Evolutionary conservation across 805 yeast genomes (phyloP), one percentile per base, ranked within the genome.

Genomic region (Blastobotrys chiropterorum): DNA sequence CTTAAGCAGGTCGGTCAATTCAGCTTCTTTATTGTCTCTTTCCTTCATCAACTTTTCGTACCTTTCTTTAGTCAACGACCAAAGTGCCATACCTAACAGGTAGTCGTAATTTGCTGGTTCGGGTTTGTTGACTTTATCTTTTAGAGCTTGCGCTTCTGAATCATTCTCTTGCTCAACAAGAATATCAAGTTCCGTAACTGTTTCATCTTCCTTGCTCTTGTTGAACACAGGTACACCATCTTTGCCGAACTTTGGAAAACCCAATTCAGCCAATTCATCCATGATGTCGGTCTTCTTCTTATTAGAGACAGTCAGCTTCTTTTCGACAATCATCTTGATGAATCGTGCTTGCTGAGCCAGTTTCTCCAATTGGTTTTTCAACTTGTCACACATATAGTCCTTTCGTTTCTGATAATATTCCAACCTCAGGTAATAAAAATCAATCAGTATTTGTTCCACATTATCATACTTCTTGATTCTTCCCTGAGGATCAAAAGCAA

Each of bases 371-470:
- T 84, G 89, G 65, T 86, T 81, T 57, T 85, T 84, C 53, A 88
- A 71, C 43, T 82, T 79, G 34, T 76, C 78, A 11, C 86, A 79
- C 74, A 88, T 70, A 64, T 77, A 76, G 62, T 92, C 97, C 64
- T 94, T 94, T 61, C 99, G 81, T 65, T 82, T 85, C 71, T 90
- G 97, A 67, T 94, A 94, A 66, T 76, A 88, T 53, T 90, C 97
- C 56, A 94, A 73, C 62, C 99, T 79, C 13, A 94, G 86, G 61
- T 76, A 85, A 67, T 84, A 94, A 67, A 85, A 94, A 59, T 92
- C 98, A 54, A 75, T 76, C 59, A 94, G 73, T 48, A 94, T 92
- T 45, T 89, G 92, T 57, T 80, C 79, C 1, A 85, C 85, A 47
- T 74, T 73, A 11, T 83, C 85, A 67, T 90, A 94, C 66, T 81